phyloP scores from a whole-genome alignment of 2,329 filamentous ascomycete species.

The Xylaria digitata region DNA sequence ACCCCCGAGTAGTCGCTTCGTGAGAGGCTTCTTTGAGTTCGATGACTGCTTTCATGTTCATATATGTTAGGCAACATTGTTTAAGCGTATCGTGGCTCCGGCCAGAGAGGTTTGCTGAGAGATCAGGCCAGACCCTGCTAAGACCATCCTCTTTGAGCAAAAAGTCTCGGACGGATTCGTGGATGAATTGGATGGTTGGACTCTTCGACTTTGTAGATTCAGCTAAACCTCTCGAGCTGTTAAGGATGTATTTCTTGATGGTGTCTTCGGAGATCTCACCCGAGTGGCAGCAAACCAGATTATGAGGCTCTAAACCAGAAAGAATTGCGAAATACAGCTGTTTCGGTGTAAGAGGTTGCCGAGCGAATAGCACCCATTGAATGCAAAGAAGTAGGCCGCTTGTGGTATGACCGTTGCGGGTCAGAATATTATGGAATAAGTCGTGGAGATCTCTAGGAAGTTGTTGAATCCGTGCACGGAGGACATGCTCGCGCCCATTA shows the following conservation, averaged over 20 bases:
- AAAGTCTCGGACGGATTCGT: constrained; percentile 63
- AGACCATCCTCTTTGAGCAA: constrained; percentile 55
- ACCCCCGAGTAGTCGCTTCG: neutral
- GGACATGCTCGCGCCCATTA: neutral
- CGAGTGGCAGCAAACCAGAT: neutral
- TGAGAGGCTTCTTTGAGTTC: neutral
- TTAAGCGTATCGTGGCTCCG: constrained; percentile 54
- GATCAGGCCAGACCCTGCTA: constrained; percentile 47
- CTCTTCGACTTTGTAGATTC: constrained; percentile 53
- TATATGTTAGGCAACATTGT: constrained; percentile 26
- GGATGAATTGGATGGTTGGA: constrained; percentile 63
- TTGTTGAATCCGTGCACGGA: constrained; percentile 7
- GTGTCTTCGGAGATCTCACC: neutral
- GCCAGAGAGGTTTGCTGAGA: constrained; percentile 54
- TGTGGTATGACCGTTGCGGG: neutral
- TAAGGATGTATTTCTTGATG: constrained; percentile 53
- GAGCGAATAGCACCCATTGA: constrained; percentile 30
- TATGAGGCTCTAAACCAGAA: constrained; percentile 5
- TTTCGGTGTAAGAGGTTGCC: constrained; percentile 12
- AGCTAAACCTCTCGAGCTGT: constrained; percentile 62
- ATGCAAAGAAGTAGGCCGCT: constrained; percentile 27
- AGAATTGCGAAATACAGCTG: constrained; percentile 28
- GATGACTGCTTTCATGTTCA: constrained; percentile 1
- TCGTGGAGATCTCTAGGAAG: constrained; percentile 27
- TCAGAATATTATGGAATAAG: constrained; percentile 29